Evolutionary conservation across 768 basidiomycete genomes (phyloP), one percentile per base, ranked within the genome.

Genomic region (Podaxis rugospora): DNA sequence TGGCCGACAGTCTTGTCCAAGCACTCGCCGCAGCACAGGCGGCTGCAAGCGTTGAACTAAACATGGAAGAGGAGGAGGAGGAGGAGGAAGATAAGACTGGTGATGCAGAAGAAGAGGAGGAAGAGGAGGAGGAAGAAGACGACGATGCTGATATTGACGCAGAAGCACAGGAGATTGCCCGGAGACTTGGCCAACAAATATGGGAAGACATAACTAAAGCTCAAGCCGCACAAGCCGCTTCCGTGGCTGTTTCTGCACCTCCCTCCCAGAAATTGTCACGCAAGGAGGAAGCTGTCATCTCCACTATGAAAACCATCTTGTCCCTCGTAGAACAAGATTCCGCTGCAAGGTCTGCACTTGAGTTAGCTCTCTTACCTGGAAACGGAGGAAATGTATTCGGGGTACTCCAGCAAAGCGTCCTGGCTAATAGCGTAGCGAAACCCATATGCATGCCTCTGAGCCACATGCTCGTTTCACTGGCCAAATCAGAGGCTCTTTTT

Each of bases 171-270:
- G 89, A 87, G 66, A 89, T 90, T 65, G 88, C 88, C 4, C 80
- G 87, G 50, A 77, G 86, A 27, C 74, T 93, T 32, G 85, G 87
- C n/a, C 88, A 88, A 64, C 85, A 92, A 61, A 77, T 92, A 5
- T 87, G 85, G 83, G 90, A 89, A 2, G 88, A 90, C 66, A 87
- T 92, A 52, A 84, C 74, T 67, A 87, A 83, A 68, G 87, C 80
- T 4, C 84, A 81, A 62, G 81, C 80, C 3, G 80, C 71, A 42
- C 73, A 68, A 9, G 69, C 71, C 16, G 69, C 68, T 16, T 62
- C 64, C 2, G 60, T 63, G 51, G 63, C 66, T 6, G 37, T 47
- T 37, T 32, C 62, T 35, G 55, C 61, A 5, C 42, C 50, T 14
- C 23, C 63, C 18, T 9, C 62, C 21, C 39, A 61, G 35, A 56